Conservation (phyloP, 2,329 filamentous ascomycete species). For the Coleophoma crateriformis region DNA sequence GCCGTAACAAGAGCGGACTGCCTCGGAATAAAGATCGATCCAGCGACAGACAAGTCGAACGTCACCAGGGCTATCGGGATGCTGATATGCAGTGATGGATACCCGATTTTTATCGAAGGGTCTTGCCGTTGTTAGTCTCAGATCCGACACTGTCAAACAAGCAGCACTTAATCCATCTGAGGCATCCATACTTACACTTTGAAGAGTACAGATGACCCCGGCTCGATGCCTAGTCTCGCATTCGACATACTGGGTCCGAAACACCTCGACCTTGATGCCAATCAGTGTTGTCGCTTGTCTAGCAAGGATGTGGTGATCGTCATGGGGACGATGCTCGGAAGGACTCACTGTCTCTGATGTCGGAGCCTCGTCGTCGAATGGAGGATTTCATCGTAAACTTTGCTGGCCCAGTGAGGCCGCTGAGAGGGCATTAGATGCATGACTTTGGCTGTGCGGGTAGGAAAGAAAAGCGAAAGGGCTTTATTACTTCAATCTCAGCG, state of each 20-base stretch:
- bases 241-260: slow-evolving; percentile 39
- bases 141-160: too few relatives aligned
- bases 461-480: not conserved
- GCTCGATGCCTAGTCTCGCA: slow-evolving; percentile 37
- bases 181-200: slow-evolving; percentile 36
- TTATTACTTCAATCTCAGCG: slow-evolving; percentile 19
- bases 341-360: slow-evolving; percentile 30
- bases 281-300: slow-evolving; percentile 5
- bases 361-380: slow-evolving; percentile 45
- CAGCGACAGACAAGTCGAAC: slow-evolving; percentile 25
- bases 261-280: slow-evolving; percentile 35
- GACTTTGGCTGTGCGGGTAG: too few relatives aligned
- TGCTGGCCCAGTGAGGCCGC: slow-evolving; percentile 54
- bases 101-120: slow-evolving; percentile 50
- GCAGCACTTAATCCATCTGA: not conserved
- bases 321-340: not conserved
- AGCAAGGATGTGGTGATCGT: slow-evolving; percentile 9
- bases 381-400: slow-evolving; percentile 49
- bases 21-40: slow-evolving; percentile 20
- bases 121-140: slow-evolving; percentile 15
- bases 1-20: slow-evolving; percentile 41
- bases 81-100: slow-evolving; percentile 46
- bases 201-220: slow-evolving; percentile 46
- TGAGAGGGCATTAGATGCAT: slow-evolving; percentile 17
- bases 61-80: slow-evolving; percentile 29